Base-by-base conservation (phyloP, 257 asterid genomes). In the Przewalskia tangutica region DNA sequence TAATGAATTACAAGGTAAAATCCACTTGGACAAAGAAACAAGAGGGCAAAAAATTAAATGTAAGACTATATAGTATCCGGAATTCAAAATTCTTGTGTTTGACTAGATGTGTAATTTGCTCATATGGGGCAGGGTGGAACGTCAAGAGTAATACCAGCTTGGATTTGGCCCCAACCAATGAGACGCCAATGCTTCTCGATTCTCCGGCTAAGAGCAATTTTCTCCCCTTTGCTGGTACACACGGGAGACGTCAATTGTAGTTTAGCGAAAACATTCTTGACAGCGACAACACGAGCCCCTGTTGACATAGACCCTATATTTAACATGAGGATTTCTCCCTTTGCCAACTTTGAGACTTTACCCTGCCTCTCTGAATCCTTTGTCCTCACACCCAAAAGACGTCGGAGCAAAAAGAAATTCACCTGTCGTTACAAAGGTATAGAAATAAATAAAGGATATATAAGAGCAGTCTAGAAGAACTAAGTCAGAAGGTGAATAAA, bases 161-260 rank as follows among this genome's bases (percentile, higher is more conserved):
- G 97, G 79, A 95, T 95, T 71, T 91, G 92, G 67, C 98, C 99
- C 99, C 99, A 95, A 12, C 99, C 99, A 23, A 95, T 95, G 63
- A 95, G 92, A 76, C 99, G 98, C 99, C 98, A 95, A 73, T 95
- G 98, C 95, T 97, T 92, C 83, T 95, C 99, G 9, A 95, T 94
- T 81, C 99, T 90, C 18, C 98, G 87, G 81, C 99, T 95, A 53
- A 95, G 89, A 0, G 99, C 99, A 53, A 94, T 91, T 46, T 94
- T 95, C 86, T 95, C 99, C 4, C 96, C 97, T 81, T 89, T 90
- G 87, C 98, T 94, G 66, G 99, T 95, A 89, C 99, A 95, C 76
- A 95, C 99, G 0, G 99, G 99, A 18, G 98, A 92, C 0, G 98
- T 95, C 23, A 95, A 90, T 84, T 95, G 99, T 73, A 95, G 87